A percentile compares a stretch with the other conserved stretches of the same genome.
Conservation (phyloP, 495 filamentous ascomycete species). For the Xylaria cubensis region DNA sequence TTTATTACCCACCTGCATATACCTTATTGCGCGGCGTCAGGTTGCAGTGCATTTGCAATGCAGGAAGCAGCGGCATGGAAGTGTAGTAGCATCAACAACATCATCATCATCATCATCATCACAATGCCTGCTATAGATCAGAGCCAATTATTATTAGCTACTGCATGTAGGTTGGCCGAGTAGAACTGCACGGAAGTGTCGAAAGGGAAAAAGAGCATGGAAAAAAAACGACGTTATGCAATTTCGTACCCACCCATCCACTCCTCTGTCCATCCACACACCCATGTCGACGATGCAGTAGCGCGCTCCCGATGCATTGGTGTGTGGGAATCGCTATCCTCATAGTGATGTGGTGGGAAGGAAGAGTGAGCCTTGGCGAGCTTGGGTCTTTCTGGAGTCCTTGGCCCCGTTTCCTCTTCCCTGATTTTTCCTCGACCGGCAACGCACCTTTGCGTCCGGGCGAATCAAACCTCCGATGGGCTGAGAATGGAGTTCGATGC, state of each 20-base stretch:
- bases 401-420: slow-evolving; percentile 26
- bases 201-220: slow-evolving; percentile 18
- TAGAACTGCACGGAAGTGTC: slow-evolving; percentile 23
- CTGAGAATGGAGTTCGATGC: slow-evolving; percentile 18
- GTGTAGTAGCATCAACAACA: neutral
- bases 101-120: neutral
- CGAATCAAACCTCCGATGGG: slow-evolving; percentile 23
- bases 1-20: slow-evolving; percentile 26
- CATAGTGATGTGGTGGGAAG: slow-evolving; percentile 8
- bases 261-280: slow-evolving; percentile 3
- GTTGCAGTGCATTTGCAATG: slow-evolving; percentile 23
- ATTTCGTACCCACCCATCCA: neutral
- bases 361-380: slow-evolving; percentile 12
- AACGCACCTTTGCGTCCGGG: slow-evolving; percentile 14
- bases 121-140: slow-evolving; percentile 8
- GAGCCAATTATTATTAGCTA: neutral
- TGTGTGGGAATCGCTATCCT: slow-evolving; percentile 36
- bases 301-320: slow-evolving; percentile 40
- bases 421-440: slow-evolving; percentile 18
- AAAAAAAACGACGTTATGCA: neutral
- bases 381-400: slow-evolving; percentile 14
- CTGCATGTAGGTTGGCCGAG: slow-evolving; percentile 7
- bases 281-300: slow-evolving; percentile 23
- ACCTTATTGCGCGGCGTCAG: slow-evolving; percentile 24
- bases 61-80: slow-evolving; percentile 16